These are phyloP conservation scores for Tuber borchii DNA, from an alignment of 495 filamentous ascomycete species.

Conservation along the genomic window DNA sequence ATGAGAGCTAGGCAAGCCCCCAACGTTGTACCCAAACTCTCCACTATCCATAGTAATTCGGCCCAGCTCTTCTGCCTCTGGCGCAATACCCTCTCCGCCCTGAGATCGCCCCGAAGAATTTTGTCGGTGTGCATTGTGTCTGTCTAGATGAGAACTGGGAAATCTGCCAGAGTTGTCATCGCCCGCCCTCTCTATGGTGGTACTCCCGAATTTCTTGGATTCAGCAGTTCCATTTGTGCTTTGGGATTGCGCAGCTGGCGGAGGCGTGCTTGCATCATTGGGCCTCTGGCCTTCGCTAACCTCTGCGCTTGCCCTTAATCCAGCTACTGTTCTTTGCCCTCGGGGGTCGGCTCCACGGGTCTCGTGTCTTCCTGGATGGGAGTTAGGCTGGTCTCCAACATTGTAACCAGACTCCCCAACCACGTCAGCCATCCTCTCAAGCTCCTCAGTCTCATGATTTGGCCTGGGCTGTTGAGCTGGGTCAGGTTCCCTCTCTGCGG, in stretches of 20 bases:
- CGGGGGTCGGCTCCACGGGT: not conserved
- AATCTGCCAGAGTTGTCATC: constrained; percentile 21
- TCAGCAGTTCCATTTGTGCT: constrained; percentile 5
- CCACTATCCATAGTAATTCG: constrained; percentile 5
- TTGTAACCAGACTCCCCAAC: constrained; percentile 8
- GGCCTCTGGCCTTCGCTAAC: not conserved
- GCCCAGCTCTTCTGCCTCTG: constrained; percentile 11
- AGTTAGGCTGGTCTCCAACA: not conserved
- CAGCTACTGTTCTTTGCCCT: constrained; percentile 4
- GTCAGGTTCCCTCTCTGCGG: not conserved
- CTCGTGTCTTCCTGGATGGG: not conserved
- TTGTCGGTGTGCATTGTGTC: not conserved
- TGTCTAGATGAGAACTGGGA: not conserved
- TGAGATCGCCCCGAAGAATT: not conserved
- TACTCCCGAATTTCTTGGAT: constrained; percentile 9
- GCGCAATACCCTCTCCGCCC: not conserved
- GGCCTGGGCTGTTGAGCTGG: not conserved
- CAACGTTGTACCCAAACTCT: constrained; percentile 24
- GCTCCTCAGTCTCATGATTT: constrained; percentile 8
- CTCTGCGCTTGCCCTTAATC: not conserved
- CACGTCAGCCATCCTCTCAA: constrained; percentile 2
- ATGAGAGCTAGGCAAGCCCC: not conserved
- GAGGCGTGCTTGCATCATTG: not conserved
- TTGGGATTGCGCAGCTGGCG: constrained; percentile 4
- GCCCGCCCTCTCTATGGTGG: constrained; percentile 3